Conservation (phyloP, 2,329 filamentous ascomycete species). For the Fusarium pseudograminearum region DNA sequence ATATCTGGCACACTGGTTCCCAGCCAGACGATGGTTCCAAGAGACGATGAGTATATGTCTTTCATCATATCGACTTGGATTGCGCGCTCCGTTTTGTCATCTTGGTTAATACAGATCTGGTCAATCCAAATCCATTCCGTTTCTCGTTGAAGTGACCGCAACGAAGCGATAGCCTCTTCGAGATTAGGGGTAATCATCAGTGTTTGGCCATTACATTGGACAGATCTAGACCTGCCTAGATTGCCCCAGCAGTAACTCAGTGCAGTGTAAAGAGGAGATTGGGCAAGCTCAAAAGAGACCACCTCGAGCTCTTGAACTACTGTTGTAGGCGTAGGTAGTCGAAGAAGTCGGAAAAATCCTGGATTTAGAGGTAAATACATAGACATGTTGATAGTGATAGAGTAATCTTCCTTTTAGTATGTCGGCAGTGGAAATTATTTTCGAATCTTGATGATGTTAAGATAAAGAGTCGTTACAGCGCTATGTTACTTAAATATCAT, state of each 20-base stretch:
- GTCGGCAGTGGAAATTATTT: no score
- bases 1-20: rapidly evolving
- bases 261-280: background rate
- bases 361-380: rapidly evolving
- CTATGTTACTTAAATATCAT: no score
- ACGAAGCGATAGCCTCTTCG: background rate
- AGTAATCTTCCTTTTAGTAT: no score
- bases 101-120: background rate
- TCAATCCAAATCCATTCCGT: background rate
- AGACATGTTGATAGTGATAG: background rate
- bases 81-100: background rate
- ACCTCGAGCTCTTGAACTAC: background rate
- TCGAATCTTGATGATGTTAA: no score
- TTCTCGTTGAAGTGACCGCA: background rate
- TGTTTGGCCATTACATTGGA: rapidly evolving
- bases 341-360: background rate
- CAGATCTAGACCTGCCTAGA: background rate
- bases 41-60: background rate
- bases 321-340: rapidly evolving
- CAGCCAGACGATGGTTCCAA: background rate
- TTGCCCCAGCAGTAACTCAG: background rate
- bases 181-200: background rate
- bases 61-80: background rate
- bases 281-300: background rate
- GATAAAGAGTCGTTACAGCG: no score